Conservation (phyloP, 495 filamentous ascomycete genomes). For the Collariella sp. region DNA sequence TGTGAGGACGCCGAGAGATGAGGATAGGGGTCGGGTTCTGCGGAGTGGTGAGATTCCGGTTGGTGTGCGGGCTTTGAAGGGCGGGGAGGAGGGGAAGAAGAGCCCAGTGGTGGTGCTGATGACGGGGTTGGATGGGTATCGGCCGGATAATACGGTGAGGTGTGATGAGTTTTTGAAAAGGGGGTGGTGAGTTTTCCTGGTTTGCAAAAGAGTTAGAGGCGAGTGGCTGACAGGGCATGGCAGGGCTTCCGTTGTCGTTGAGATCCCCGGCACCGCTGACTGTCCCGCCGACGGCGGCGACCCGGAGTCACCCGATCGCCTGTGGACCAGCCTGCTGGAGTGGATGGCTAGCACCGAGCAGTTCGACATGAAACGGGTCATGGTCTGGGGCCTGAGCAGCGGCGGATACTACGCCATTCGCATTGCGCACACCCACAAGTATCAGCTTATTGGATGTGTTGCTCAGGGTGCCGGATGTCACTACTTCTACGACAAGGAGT, state of each 20-base stretch:
- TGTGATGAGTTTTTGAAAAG: conserved; percentile 55
- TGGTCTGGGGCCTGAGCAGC: conserved; percentile 63
- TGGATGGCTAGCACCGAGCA: conserved; percentile 52
- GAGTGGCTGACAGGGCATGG: background rate
- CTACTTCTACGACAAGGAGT: conserved; percentile 56
- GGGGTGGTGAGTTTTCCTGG: conserved; percentile 32
- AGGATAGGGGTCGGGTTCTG: no score
- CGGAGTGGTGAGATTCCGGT: conserved; percentile 51
- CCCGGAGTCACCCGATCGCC: conserved; percentile 40
- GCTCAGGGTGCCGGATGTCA: conserved; percentile 66
- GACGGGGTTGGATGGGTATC: conserved; percentile 71
- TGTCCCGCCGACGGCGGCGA: conserved; percentile 55
- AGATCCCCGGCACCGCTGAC: conserved; percentile 77
- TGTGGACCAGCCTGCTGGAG: conserved; percentile 58
- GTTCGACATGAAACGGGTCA: conserved; percentile 55
- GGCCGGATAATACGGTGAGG: conserved; percentile 67
- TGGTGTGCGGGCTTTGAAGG: conserved; percentile 51
- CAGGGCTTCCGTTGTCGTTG: conserved; percentile 50
- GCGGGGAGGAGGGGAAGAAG: conserved; percentile 23
- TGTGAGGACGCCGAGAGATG: no score
- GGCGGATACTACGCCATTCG: conserved; percentile 74
- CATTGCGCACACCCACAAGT: conserved; percentile 60
- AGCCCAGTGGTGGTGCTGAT: conserved; percentile 59
- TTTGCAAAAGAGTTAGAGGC: background rate
- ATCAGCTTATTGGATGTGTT: conserved; percentile 50